A percentile compares a stretch with the other conserved stretches of the same genome.
Conservation (phyloP, 345 rosid species). For the Atalantia buxifolia region DNA sequence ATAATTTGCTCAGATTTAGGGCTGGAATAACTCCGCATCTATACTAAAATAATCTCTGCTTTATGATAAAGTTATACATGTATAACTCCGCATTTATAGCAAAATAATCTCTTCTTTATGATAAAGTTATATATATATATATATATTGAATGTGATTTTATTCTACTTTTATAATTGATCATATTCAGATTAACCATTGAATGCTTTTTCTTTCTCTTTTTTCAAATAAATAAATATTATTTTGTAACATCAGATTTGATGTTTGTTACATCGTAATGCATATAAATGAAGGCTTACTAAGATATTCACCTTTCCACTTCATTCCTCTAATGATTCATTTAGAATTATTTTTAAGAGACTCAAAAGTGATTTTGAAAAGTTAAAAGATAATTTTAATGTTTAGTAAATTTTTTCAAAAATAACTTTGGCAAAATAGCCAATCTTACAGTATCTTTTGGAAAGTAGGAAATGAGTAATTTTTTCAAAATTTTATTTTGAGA, state of each 20-base stretch:
- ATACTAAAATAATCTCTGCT: background rate
- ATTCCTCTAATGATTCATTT: background rate
- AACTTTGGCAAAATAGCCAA: too few species aligned
- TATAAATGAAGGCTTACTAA: background rate
- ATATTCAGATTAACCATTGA: background rate
- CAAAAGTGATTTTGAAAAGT: too few species aligned
- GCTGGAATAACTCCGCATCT: background rate
- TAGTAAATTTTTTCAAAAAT: too few species aligned
- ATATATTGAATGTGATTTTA: constrained; percentile 12
- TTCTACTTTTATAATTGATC: background rate
- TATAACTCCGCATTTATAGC: background rate
- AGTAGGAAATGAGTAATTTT: fast-evolving
- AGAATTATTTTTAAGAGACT: fast-evolving
- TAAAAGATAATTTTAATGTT: too few species aligned
- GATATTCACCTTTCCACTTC: constrained; percentile 9
- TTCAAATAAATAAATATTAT: too few species aligned
- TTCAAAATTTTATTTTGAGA: too few species aligned
- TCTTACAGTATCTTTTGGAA: too few species aligned
- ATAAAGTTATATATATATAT: constrained; percentile 5
- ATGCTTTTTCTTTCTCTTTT: background rate
- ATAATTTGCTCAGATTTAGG: background rate
- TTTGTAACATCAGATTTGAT: background rate
- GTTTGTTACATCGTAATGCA: background rate
- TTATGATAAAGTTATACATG: constrained; percentile 11
- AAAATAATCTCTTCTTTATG: background rate